phyloP scores from a whole-genome alignment of 345 rosid species.

The Citrus sinensis region DVS_A1.0 CM039169.1:12878501-12879000 shows the following conservation, averaged over 20 bases:
- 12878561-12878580: slow-evolving; percentile 42
- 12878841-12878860: slow-evolving; percentile 30
- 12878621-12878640: slow-evolving; percentile 34
- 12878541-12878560: neutral
- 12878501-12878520: neutral
- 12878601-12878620: slow-evolving; percentile 40
- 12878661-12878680: slow-evolving; percentile 11
- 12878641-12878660: slow-evolving; percentile 49
- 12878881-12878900: slow-evolving; percentile 24
- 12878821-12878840: slow-evolving; percentile 41
- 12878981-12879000: neutral
- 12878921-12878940: neutral
- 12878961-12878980: neutral
- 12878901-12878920: slow-evolving; percentile 33
- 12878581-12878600: slow-evolving; percentile 52
- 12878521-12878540: neutral
- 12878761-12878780: slow-evolving; percentile 40
- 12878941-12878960: neutral
- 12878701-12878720: neutral
- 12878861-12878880: slow-evolving; percentile 25
- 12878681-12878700: neutral
- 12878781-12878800: slow-evolving; percentile 30
- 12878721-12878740: slow-evolving; percentile 21
- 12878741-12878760: slow-evolving; percentile 34
- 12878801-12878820: slow-evolving; percentile 37